A percentile compares a stretch with the other conserved stretches of the same genome.
These are phyloP conservation scores for Malassezia slooffiae DNA, from an alignment of 1,284 basidiomycete species.

Conservation along the genomic window DNA sequence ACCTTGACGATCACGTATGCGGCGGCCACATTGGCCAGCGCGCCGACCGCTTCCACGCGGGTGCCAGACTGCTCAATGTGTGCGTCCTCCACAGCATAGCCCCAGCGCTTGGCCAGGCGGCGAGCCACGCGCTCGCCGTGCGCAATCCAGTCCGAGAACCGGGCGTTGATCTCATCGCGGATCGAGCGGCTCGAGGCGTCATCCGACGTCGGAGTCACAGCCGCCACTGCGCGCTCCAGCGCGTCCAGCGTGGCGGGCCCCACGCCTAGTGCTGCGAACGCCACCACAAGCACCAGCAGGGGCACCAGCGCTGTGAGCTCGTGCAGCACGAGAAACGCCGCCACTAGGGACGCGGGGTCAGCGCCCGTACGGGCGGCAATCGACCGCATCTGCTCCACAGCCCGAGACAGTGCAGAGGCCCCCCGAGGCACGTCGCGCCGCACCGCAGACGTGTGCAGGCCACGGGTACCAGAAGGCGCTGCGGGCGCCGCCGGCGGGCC, in stretches of 20 bases:
- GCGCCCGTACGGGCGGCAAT: slow-evolving; percentile 49
- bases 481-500: background rate
- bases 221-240: slow-evolving; percentile 14
- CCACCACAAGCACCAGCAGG: slow-evolving; percentile 63
- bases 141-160: slow-evolving; percentile 2
- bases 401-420: too few relatives aligned
- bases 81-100: slow-evolving; percentile 59
- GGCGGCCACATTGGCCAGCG: slow-evolving; percentile 51
- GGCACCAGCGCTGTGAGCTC: slow-evolving; percentile 75
- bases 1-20: slow-evolving; percentile 79
- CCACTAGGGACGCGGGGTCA: slow-evolving; percentile 62
- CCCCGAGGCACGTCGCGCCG: too few relatives aligned
- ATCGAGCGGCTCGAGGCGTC: background rate
- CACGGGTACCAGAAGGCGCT: too few relatives aligned
- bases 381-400: slow-evolving; percentile 19
- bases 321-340: slow-evolving; percentile 74
- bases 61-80: slow-evolving; percentile 70
- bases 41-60: slow-evolving; percentile 51
- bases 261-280: slow-evolving; percentile 59
- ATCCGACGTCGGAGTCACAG: background rate
- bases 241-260: slow-evolving; percentile 59
- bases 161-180: background rate
- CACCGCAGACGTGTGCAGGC: too few relatives aligned
- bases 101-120: slow-evolving; percentile 52
- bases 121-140: slow-evolving; percentile 14